A percentile compares a stretch with the other conserved stretches of the same genome.
Evolutionary conservation across 192 early-diverging fungal genomes (phyloP).

Genomic region (Chytriomyces hyalinus): DNA sequence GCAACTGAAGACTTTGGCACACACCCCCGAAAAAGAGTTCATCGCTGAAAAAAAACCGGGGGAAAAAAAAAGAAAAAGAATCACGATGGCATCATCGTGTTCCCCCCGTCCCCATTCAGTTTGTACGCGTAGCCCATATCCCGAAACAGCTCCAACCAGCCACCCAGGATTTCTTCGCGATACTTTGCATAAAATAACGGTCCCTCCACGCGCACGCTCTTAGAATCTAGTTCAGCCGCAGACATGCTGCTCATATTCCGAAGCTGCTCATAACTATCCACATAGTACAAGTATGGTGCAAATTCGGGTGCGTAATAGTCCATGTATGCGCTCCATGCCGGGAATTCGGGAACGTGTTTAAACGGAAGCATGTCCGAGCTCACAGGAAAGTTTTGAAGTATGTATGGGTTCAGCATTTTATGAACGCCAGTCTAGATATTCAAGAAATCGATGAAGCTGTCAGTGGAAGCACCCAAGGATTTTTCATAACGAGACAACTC

Average conservation of each 20-base stretch:
- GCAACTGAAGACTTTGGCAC: too few relatives aligned
- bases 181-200: conserved; percentile 14
- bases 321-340: conserved; percentile 27
- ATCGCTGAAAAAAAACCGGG: background rate
- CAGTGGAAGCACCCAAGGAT: background rate
- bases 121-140: conserved; percentile 23
- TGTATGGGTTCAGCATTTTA: background rate
- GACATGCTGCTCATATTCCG: background rate
- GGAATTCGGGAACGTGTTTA: conserved; percentile 9
- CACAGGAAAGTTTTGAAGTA: background rate
- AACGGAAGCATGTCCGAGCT: background rate
- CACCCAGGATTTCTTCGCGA: conserved; percentile 17
- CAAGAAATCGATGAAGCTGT: too few relatives aligned
- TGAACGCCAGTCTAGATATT: background rate
- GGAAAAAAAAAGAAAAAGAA: too few relatives aligned
- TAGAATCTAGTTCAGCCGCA: conserved; percentile 11
- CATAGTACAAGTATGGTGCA: conserved; percentile 25
- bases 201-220: conserved; percentile 7
- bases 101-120: background rate
- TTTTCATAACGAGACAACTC: background rate
- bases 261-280: conserved; percentile 20
- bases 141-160: conserved; percentile 20
- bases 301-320: conserved; percentile 31
- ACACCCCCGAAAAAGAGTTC: background rate
- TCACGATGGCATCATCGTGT: conserved; percentile 5